Conservation (phyloP, 2,329 filamentous ascomycete genomes). For the Domatiomyces catenatus region DNA sequence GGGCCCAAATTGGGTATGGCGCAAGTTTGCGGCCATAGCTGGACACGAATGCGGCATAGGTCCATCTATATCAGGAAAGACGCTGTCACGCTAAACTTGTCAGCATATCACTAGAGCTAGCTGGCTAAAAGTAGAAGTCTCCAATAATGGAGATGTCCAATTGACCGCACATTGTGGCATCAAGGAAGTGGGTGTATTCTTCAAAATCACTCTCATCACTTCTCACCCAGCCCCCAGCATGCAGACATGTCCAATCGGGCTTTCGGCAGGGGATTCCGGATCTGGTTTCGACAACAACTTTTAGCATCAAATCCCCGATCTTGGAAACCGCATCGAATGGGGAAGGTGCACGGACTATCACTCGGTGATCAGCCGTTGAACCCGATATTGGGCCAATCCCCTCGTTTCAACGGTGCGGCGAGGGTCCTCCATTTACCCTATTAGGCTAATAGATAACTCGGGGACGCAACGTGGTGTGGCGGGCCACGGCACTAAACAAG, state of each 20-base stretch:
- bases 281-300: not conserved
- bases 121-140: too few species aligned
- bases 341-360: not conserved
- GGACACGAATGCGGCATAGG: too few species aligned
- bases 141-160: too few species aligned
- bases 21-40: too few species aligned
- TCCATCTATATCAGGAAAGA: too few species aligned
- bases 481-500: not conserved
- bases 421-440: not conserved
- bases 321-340: not conserved
- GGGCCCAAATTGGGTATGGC: too few species aligned
- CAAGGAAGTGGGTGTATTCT: too few species aligned
- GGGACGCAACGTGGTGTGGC: not conserved
- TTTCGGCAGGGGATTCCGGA: not conserved
- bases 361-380: not conserved
- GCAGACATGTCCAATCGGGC: not conserved
- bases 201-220: too few species aligned
- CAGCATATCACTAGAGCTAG: too few species aligned
- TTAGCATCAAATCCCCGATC: not conserved
- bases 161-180: too few species aligned
- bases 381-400: not conserved
- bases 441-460: not conserved
- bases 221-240: not conserved
- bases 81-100: too few species aligned
- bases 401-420: not conserved